Evolutionary conservation across 129 eudicot genomes (phyloP), one percentile per base, ranked within the genome.

Genomic region (Flaveria sonorensis): DNA sequence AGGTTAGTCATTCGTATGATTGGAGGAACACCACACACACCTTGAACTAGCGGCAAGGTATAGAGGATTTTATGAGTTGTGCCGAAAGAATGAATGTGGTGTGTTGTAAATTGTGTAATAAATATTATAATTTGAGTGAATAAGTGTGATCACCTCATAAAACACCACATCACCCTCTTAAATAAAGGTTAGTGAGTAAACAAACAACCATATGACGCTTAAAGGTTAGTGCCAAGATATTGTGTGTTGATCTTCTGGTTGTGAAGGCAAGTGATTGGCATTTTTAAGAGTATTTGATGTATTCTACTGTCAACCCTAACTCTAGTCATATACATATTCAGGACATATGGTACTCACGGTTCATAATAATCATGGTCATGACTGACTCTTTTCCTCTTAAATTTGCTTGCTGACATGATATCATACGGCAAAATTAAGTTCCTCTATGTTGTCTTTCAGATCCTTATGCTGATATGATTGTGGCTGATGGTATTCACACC

Each of bases 391-490:
- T 47, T 47, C 53, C 16, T 48, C 53, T 48, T 48, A 48, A 48
- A 48, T 18, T 55, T n/a, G 21, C 23, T 16, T 55, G 18, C 21
- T 16, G 23, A 18, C 18, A 53, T 16, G 23, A 53, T 53, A n/a
- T 9, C 60, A n/a, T 9, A 18, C 1, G 14, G 1, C 26, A 0
- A 16, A 56, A 1, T 4, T 56, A 56, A 56, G 20, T 39, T 56
- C 12, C 3, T 56, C 7, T 64, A 21, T 28, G 45, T 48, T 52
- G 11, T 50, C 73, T 60, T 84, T 57, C 85, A 89, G 96, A 92
- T 82, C 92, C 84, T 32, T 87, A 92, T 82, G 90, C 88, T 51
- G 97, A 92, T 73, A 89, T 92, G 95, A 83, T 92, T 81, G 65
- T 85, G 89, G 97, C 84, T 75, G 96, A 92, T 73, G 96, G 97